Evolutionary conservation across 225 moss, liverwort and hornwort genomes (phyloP).

Genomic region (Lunularia cruciata): DNA sequence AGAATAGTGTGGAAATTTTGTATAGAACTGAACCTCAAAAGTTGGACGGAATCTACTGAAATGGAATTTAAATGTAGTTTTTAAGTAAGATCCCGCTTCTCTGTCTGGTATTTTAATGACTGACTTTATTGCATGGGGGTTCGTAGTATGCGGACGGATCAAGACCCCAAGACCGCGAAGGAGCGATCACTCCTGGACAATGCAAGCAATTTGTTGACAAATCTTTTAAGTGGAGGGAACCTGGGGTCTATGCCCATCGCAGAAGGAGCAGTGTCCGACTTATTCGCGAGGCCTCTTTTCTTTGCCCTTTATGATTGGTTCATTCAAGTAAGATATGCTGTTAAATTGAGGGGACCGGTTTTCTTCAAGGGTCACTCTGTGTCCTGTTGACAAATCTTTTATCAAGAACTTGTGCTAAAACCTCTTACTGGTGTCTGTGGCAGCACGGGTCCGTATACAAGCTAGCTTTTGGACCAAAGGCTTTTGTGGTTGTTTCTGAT

Average conservation of each 20-base stretch:
- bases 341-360: not conserved
- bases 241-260: conserved; percentile 90
- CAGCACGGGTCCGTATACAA: conserved; percentile 98
- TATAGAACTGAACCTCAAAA: not conserved
- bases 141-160: conserved; percentile 60
- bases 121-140: conserved; percentile 20
- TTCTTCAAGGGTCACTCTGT: not conserved
- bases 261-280: conserved; percentile 77
- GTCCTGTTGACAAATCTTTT: not conserved
- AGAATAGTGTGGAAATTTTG: not conserved
- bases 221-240: conserved; percentile 73
- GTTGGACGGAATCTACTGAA: not conserved
- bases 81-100: too few species aligned
- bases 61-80: not conserved
- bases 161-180: conserved; percentile 50
- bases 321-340: conserved; percentile 55
- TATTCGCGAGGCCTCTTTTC: conserved; percentile 79
- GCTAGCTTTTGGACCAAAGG: conserved; percentile 96
- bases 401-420: not conserved
- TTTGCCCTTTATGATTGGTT: conserved; percentile 99
- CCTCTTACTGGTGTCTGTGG: not conserved
- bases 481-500: conserved; percentile 96
- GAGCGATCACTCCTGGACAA: conserved; percentile 71
- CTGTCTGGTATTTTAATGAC: too few species aligned
- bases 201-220: conserved; percentile 94